phyloP scores from a whole-genome alignment of 2,329 filamentous ascomycete species.

The Hypoxylon sp. region DNA sequence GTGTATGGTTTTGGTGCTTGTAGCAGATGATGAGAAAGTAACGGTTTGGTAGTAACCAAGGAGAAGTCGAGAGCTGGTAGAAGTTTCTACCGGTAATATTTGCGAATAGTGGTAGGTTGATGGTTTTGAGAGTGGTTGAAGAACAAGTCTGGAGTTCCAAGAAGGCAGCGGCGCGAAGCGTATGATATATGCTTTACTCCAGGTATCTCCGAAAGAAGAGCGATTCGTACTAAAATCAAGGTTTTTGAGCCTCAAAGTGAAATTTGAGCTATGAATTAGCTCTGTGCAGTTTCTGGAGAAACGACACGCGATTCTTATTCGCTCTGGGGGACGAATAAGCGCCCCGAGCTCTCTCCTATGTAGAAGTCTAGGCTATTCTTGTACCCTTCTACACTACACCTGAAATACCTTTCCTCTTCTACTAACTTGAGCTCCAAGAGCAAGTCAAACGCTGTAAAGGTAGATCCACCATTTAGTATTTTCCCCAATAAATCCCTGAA shows the following conservation, averaged over 20 bases:
- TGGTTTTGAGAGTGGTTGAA: background rate
- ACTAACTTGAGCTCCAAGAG: slow-evolving; percentile 26
- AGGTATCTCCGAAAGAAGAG: background rate
- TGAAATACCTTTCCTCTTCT: slow-evolving; percentile 31
- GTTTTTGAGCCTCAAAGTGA: slow-evolving; percentile 2
- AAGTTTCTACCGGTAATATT: background rate
- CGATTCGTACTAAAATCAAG: background rate
- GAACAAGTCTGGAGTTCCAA: background rate
- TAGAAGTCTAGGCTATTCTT: slow-evolving; percentile 21
- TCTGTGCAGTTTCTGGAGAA: background rate
- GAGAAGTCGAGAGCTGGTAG: background rate
- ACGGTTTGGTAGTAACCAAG: background rate
- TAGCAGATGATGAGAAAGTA: background rate
- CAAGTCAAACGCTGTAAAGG: slow-evolving; percentile 30
- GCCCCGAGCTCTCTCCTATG: slow-evolving; percentile 13
- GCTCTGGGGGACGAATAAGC: slow-evolving; percentile 14
- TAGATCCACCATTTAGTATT: background rate
- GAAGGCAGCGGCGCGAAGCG: background rate
- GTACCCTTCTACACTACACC: slow-evolving; percentile 17
- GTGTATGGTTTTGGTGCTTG: background rate
- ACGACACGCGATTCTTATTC: slow-evolving; percentile 5
- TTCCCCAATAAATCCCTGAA: slow-evolving; percentile 31
- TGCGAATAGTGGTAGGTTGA: background rate
- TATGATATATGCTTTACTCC: background rate
- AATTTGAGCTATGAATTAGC: background rate